Base-by-base conservation (phyloP, 2,329 filamentous ascomycete species). In the Cladosporium colombiae region DNA sequence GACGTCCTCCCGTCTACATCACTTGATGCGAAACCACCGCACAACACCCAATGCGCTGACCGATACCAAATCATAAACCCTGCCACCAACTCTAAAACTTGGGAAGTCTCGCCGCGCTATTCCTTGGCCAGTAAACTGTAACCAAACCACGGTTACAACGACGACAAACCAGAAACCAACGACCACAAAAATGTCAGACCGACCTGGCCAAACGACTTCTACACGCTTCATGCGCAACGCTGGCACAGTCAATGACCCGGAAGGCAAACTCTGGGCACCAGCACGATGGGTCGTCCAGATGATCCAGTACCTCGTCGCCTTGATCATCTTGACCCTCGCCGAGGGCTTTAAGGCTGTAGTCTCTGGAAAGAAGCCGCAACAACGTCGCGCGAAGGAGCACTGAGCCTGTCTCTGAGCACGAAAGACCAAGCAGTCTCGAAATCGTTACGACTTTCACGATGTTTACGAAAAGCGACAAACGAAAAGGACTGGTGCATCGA, bases 291-390 rank as follows among this genome's bases (percentile, higher is more conserved):
- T 73, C 16, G 70, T 69, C 14, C 65, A 68, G 31, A 68, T 72
- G 65, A 65, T 73, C 3, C 72, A 73, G 62, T 72, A 72, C 40
- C 64, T 73, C 25, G 67, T 73, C 21, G 72, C 72, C 1, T 63
- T 74, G 31, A 61, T 73, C 29, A 69, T 74, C 35, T 64, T 73
- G 23, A 72, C 70, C 64, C 67, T 66, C 18, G 57, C 33, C 16
- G 64, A 66, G 40, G 64, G 64, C n/a, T 58, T 66, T 11, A 66
- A 62, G 18, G 59, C 63, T 3, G 35, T 65, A 18, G 49, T 65
- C 2, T 40, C 55, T n/a, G 55, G 56, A 1, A 37, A 60, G 40
- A 65, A 46, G 10, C 49, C 61, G 2, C 60, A 27, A 16, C 31
- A 29, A 3, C 33, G 61, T 11, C 21, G 23, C 16, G 2, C 10